Conservation (phyloP, 2,329 filamentous ascomycete genomes). For the Stemphylium vesicarium region DNA sequence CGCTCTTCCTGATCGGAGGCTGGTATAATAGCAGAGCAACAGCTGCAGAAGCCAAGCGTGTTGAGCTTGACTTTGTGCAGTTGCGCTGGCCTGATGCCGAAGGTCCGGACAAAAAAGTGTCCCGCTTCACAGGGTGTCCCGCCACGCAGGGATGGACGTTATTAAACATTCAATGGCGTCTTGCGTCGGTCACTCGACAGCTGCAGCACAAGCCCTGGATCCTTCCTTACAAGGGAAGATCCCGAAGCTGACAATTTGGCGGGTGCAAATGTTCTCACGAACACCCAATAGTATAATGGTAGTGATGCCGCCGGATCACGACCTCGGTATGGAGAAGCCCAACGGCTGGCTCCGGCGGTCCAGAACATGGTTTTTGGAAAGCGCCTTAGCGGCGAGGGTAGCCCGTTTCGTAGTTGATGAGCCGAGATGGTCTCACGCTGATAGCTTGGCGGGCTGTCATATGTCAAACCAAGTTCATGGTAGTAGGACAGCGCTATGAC, state of each 20-base stretch:
- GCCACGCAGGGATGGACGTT: conserved; percentile 4
- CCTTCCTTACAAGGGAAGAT: background rate
- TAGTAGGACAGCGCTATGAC: too few species aligned
- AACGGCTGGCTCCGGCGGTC: background rate
- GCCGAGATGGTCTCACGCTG: background rate
- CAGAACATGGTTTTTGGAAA: background rate
- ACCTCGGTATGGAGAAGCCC: background rate
- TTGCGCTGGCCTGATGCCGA: background rate
- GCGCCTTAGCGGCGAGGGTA: background rate
- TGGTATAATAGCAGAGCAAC: too few species aligned
- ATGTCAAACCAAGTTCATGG: too few species aligned
- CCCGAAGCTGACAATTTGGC: background rate
- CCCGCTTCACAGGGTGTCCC: conserved; percentile 6
- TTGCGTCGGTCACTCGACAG: background rate
- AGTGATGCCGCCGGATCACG: background rate
- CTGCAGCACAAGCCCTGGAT: background rate
- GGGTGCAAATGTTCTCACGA: background rate
- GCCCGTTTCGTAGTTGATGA: background rate
- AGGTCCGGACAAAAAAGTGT: conserved; percentile 7
- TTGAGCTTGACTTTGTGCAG: background rate
- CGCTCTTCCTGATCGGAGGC: too few species aligned
- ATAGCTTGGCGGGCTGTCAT: background rate
- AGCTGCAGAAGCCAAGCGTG: background rate
- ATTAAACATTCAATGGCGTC: background rate
- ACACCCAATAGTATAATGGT: background rate